These are phyloP conservation scores for Penicillium maclennaniae DNA, from an alignment of 495 filamentous ascomycete genomes.

Conservation along the genomic window DNA sequence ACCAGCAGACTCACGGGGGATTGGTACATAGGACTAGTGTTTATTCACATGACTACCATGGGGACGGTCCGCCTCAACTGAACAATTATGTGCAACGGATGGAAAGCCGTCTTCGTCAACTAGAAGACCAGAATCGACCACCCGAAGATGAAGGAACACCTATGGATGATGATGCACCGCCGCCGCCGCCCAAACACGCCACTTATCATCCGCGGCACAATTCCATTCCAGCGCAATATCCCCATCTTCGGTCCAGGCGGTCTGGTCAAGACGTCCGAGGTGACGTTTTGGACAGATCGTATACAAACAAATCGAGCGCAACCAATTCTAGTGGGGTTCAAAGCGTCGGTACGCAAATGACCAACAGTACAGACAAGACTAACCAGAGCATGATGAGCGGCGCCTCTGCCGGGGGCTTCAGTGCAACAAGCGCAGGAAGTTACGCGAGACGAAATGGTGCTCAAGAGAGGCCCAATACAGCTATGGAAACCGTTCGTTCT, in stretches of 20 bases:
- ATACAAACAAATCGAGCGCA: slow-evolving; percentile 81
- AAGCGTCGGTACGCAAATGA: slow-evolving; percentile 69
- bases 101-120: slow-evolving; percentile 72
- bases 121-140: slow-evolving; percentile 59
- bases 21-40: slow-evolving; percentile 33
- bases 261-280: slow-evolving; percentile 80
- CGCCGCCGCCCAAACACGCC: slow-evolving; percentile 62
- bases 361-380: slow-evolving; percentile 70
- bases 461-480: slow-evolving; percentile 48
- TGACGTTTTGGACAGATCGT: slow-evolving; percentile 66
- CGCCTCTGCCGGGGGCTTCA: slow-evolving; percentile 81
- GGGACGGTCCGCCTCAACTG: slow-evolving; percentile 63
- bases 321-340: slow-evolving; percentile 67
- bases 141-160: slow-evolving; percentile 35
- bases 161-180: slow-evolving; percentile 50
- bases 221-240: slow-evolving; percentile 40
- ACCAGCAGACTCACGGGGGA: slow-evolving; percentile 41
- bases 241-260: slow-evolving; percentile 56
- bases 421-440: slow-evolving; percentile 92
- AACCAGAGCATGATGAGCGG: slow-evolving; percentile 91
- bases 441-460: slow-evolving; percentile 63
- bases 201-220: slow-evolving; percentile 41
- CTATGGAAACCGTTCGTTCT: slow-evolving; percentile 42
- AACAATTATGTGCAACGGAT: slow-evolving; percentile 85
- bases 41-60: slow-evolving; percentile 43